A percentile compares a stretch with the other conserved stretches of the same genome.
Evolutionary conservation across 345 rosid species (phyloP).

Genomic region (Dimocarpus longan): DNA sequence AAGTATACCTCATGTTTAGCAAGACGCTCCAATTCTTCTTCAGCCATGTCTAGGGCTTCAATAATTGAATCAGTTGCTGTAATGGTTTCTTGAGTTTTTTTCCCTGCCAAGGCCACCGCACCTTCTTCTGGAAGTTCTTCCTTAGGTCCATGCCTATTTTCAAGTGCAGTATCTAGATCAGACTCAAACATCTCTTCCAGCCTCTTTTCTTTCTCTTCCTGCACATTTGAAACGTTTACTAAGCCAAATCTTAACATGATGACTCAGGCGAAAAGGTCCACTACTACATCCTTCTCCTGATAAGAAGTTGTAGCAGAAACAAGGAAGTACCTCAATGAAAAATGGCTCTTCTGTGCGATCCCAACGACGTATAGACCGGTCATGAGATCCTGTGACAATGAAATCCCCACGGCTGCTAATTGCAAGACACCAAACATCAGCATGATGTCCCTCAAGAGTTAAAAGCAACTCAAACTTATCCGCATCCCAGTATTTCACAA

Average conservation of each 20-base stretch:
- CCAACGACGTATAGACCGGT: slow-evolving; percentile 96
- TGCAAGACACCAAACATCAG: slow-evolving; percentile 93
- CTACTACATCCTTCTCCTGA: not conserved
- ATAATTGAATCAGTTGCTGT: slow-evolving; percentile 79
- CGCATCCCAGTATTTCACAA: slow-evolving; percentile 97
- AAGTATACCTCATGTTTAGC: slow-evolving; percentile 67
- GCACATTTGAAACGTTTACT: slow-evolving; percentile 31
- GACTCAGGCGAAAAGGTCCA: not conserved
- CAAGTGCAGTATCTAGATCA: slow-evolving; percentile 72
- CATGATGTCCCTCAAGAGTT: slow-evolving; percentile 94
- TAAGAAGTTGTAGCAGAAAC: not conserved
- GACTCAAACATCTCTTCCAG: slow-evolving; percentile 91
- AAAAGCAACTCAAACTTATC: slow-evolving; percentile 93
- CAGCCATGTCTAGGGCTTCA: slow-evolving; percentile 80
- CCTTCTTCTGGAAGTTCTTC: slow-evolving; percentile 96
- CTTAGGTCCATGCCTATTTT: slow-evolving; percentile 54
- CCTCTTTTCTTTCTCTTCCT: slow-evolving; percentile 98
- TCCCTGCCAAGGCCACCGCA: slow-evolving; percentile 82
- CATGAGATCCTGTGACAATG: slow-evolving; percentile 96
- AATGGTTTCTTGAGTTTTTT: slow-evolving; percentile 75
- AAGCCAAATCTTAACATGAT: not conserved
- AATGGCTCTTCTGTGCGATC: slow-evolving; percentile 96
- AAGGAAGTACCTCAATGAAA: slow-evolving; percentile 75
- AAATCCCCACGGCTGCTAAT: slow-evolving; percentile 87
- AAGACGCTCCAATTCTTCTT: slow-evolving; percentile 60